Base-by-base conservation (phyloP, 192 early-diverging fungal species). In the Cladochytrium replicatum region DNA sequence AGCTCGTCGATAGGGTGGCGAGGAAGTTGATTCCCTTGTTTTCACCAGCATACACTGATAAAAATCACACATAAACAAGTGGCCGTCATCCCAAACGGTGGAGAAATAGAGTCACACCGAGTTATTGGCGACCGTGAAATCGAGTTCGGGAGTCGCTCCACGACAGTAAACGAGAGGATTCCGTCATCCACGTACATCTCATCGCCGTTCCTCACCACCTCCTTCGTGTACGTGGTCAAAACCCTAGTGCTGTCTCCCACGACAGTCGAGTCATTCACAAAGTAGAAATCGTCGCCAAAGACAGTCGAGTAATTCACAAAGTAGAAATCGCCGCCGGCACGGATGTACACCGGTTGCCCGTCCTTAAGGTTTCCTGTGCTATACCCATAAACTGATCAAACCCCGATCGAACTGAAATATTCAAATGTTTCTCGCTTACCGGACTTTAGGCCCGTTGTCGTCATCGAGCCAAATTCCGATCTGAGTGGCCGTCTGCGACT, bases 131-230 rank as follows among this genome's bases (percentile, higher is more conserved):
- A 37, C 39, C 57, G 59, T 31, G 59, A 39, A 43, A 77, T 71
- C 3, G 68, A 66, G 28, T 68, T 43, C 28, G 67, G 62, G 32
- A 68, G 31, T 27, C 74, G 61, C 57, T 85, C 83, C 25, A 92
- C 67, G 9, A 98, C 95, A 50, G 87, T 82, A 56, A 98, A 98
- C 52, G 87, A 88, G 57, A 98, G 74, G 44, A 92, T 82, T 32
- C 95, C 95, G 64, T 98, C 95, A 58, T 98, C 95, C 29, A 98
- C 80, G 52, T 50, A 73, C 22, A 79, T 63, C 48, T 70, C 64
- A 57, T 79, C 76, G 15, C 76, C 76, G 30, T 71, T 53, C 44
- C 69, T 58, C 6, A 75, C 50, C 9, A 76, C 50, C 53, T 79
- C 62, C 53, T 77, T 74, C 15, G 68, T 75, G 50, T 79, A 79